Conservation (phyloP, 1,139 yeast species). For the Candida neerlandica region DNA sequence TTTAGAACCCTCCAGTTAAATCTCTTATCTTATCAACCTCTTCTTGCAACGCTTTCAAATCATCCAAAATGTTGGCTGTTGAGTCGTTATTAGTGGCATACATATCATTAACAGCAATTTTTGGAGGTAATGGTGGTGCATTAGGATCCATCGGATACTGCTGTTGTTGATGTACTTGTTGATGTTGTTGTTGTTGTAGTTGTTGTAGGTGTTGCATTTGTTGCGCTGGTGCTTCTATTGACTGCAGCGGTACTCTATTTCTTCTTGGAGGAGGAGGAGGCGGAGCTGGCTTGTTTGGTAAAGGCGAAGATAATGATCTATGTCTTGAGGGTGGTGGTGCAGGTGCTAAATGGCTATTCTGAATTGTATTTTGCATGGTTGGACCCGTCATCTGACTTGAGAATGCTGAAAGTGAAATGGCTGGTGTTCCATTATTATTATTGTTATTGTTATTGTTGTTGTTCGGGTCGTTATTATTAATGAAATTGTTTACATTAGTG, state of each 20-base stretch:
- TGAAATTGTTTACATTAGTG: conserved; percentile 11
- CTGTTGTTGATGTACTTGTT: background rate
- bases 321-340: conserved; percentile 35
- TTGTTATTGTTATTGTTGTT: conserved; percentile 7
- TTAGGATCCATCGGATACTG: conserved; percentile 4
- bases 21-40: conserved; percentile 60
- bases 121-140: conserved; percentile 40
- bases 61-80: conserved; percentile 58
- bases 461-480: conserved; percentile 3
- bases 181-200: background rate
- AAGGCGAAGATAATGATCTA: conserved; percentile 49
- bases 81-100: conserved; percentile 29
- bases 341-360: conserved; percentile 23
- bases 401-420: conserved; percentile 42
- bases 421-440: conserved; percentile 22
- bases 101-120: conserved; percentile 20
- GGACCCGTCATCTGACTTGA: conserved; percentile 50
- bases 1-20: conserved; percentile 52
- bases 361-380: conserved; percentile 41
- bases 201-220: conserved; percentile 9
- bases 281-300: conserved; percentile 26
- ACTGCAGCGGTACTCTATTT: conserved; percentile 27
- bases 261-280: conserved; percentile 51
- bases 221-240: conserved; percentile 47
- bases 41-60: conserved; percentile 61